These are phyloP conservation scores for Rhypophila decipiens DNA, from an alignment of 495 filamentous ascomycete genomes.

Conservation along the genomic window DNA sequence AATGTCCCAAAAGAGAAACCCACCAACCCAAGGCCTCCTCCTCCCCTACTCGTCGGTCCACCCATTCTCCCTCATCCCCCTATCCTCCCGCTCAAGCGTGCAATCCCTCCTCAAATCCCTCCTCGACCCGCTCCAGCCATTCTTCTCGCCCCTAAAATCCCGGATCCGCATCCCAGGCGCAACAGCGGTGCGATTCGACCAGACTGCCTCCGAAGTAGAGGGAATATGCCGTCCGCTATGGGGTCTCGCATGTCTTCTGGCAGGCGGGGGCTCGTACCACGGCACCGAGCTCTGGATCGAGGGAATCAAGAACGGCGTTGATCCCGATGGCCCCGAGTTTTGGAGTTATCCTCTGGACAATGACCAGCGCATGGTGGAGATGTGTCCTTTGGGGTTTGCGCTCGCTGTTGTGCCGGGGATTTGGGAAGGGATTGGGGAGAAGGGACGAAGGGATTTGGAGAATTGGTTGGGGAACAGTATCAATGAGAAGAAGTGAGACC, in stretches of 20 bases:
- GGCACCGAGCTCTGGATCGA: constrained; percentile 58
- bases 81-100: constrained; percentile 45
- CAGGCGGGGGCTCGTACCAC: constrained; percentile 56
- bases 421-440: constrained; percentile 57
- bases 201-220: constrained; percentile 70
- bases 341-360: constrained; percentile 68
- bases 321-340: constrained; percentile 59
- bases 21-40: constrained; percentile 32
- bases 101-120: constrained; percentile 53
- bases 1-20: constrained; percentile 8
- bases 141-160: constrained; percentile 54
- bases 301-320: constrained; percentile 61
- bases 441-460: constrained; percentile 55
- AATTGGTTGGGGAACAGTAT: constrained; percentile 63
- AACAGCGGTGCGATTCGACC: constrained; percentile 64
- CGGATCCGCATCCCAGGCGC: constrained; percentile 56
- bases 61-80: constrained; percentile 43
- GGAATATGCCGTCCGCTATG: constrained; percentile 69
- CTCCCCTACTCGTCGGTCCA: constrained; percentile 44
- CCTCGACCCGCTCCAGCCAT: constrained; percentile 56
- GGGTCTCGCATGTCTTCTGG: constrained; percentile 63
- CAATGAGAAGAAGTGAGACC: constrained; percentile 63
- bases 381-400: constrained; percentile 64
- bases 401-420: constrained; percentile 59
- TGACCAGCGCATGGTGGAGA: constrained; percentile 81